These are phyloP conservation scores for Angomonas desouzai DNA, from an alignment of 208 protist species.

Conservation along the genomic window DNA sequence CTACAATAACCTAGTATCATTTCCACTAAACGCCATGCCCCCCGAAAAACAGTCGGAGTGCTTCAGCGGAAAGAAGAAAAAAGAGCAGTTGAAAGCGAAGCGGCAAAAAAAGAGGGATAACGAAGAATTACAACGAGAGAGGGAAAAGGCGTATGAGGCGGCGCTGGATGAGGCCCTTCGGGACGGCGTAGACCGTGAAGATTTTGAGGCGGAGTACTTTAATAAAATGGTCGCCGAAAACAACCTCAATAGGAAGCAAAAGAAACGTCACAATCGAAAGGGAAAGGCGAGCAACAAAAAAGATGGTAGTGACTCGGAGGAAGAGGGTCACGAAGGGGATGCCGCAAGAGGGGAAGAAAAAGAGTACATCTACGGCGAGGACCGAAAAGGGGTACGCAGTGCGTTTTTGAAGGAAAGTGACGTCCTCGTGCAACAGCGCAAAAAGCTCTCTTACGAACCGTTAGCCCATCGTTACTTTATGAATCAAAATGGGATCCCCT, in stretches of 20 bases:
- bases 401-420: conserved; percentile 58
- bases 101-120: conserved; percentile 70
- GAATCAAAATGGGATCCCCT: conserved; percentile 35
- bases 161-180: background rate
- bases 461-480: conserved; percentile 34
- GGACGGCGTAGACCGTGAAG: background rate
- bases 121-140: conserved; percentile 17
- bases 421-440: conserved; percentile 42
- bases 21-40: too few relatives aligned
- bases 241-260: background rate
- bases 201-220: background rate
- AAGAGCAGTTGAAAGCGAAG: conserved; percentile 88
- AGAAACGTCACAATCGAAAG: background rate
- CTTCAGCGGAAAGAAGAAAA: conserved; percentile 91
- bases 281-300: conserved; percentile 5
- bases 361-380: conserved; percentile 54
- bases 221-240: background rate
- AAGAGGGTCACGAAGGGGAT: background rate
- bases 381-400: conserved; percentile 52
- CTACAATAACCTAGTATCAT: too few relatives aligned
- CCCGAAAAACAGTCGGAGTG: conserved; percentile 13
- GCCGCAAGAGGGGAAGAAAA: conserved; percentile 8
- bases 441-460: conserved; percentile 32
- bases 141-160: background rate
- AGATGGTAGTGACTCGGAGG: too few relatives aligned